These are phyloP conservation scores for Hippophae tibetana DNA, from an alignment of 306 rosid genomes.

Conservation along the genomic window DNA sequence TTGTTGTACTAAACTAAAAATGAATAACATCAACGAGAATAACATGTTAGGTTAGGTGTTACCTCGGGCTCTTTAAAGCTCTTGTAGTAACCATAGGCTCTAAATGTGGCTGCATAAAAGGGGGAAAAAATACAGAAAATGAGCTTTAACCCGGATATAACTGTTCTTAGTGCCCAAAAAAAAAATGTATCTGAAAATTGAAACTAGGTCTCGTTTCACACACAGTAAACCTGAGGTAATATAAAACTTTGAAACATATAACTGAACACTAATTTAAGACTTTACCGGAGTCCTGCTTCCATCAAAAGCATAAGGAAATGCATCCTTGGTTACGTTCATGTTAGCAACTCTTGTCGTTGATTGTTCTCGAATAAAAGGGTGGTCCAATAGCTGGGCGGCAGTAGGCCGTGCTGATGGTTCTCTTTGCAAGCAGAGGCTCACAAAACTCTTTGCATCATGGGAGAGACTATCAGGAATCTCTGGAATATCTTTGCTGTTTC, in stretches of 20 bases:
- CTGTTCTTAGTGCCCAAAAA: no score
- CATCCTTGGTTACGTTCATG: slow-evolving; percentile 55
- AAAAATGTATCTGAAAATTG: no score
- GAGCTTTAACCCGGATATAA: neutral
- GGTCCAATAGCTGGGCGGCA: slow-evolving; percentile 58
- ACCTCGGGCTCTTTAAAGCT: slow-evolving; percentile 36
- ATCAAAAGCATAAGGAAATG: slow-evolving; percentile 55
- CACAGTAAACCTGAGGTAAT: neutral
- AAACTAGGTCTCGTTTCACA: neutral
- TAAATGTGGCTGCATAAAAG: slow-evolving; percentile 34
- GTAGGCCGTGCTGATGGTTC: slow-evolving; percentile 73
- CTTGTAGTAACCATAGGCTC: slow-evolving; percentile 28
- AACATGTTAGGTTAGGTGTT: neutral
- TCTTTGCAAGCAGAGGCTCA: slow-evolving; percentile 74
- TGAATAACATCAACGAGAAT: slow-evolving; percentile 6
- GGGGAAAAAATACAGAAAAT: neutral
- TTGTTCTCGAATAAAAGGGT: slow-evolving; percentile 79
- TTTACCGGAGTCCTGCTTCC: slow-evolving; percentile 90
- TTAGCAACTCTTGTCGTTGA: slow-evolving; percentile 50
- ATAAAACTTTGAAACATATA: neutral
- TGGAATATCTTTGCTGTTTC: slow-evolving; percentile 93
- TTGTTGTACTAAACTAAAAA: slow-evolving; percentile 5
- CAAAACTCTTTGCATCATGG: slow-evolving; percentile 66
- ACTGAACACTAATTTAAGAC: slow-evolving; percentile 8
- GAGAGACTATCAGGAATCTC: slow-evolving; percentile 91